A percentile compares a stretch with the other conserved stretches of the same genome.
Evolutionary conservation across 345 rosid species (phyloP).

Genomic region (Cardiospermum halicacabum): DNA sequence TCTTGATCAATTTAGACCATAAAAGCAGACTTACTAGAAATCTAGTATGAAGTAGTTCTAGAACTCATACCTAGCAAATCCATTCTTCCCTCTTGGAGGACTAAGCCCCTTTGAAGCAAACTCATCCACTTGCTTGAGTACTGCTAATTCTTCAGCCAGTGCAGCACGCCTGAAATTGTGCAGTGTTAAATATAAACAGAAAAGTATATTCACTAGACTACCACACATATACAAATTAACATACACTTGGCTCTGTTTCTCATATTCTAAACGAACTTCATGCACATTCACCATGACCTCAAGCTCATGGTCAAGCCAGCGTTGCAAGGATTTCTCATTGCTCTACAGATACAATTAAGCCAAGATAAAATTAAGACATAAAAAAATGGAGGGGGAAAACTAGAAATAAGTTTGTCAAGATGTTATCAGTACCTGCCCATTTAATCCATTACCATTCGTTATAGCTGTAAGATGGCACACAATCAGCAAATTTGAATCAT

Average conservation of each 20-base stretch:
- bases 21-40: not conserved
- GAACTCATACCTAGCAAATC: constrained; percentile 69
- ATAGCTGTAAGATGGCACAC: constrained; percentile 44
- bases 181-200: constrained; percentile 5
- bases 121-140: constrained; percentile 87
- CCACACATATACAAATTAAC: constrained; percentile 22
- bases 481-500: constrained; percentile 29
- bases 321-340: constrained; percentile 87
- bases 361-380: constrained; percentile 11
- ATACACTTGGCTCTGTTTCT: constrained; percentile 98
- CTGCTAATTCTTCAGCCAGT: constrained; percentile 82
- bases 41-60: constrained; percentile 6
- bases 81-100: constrained; percentile 92
- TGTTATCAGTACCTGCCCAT: constrained; percentile 65
- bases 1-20: constrained; percentile 3
- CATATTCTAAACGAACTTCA: constrained; percentile 95
- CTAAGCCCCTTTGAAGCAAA: constrained; percentile 82
- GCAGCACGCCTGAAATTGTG: constrained; percentile 74
- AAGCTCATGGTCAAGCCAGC: constrained; percentile 94
- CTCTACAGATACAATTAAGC: constrained; percentile 36
- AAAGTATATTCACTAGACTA: not conserved
- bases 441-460: constrained; percentile 65
- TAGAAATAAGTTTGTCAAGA: not conserved
- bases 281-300: constrained; percentile 99
- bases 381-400: not conserved